Evolutionary conservation across 2,329 filamentous ascomycete genomes (phyloP).

Genomic region (Cladosporium sp.): DNA sequence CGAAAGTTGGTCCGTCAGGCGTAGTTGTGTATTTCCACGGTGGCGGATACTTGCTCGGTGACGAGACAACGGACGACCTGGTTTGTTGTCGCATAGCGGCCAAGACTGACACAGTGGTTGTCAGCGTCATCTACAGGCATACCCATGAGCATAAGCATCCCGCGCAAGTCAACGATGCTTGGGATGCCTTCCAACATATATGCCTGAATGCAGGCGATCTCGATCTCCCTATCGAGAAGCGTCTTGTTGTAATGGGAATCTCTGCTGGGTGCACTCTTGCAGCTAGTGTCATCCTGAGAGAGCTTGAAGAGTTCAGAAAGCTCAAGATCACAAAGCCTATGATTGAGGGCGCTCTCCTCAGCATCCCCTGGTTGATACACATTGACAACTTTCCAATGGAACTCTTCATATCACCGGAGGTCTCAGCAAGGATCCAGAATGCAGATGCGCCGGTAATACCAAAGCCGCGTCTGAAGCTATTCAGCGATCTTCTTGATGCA

Average conservation of each 20-base stretch:
- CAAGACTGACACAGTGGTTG: not conserved
- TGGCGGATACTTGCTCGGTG: not conserved
- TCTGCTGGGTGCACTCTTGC: not conserved
- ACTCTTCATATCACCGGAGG: not conserved
- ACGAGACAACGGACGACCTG: not conserved
- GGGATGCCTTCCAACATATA: not conserved
- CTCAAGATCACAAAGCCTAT: not conserved
- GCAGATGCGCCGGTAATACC: not conserved
- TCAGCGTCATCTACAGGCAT: not conserved
- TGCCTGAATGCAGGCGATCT: not conserved
- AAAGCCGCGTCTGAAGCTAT: not conserved
- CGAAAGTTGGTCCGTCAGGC: not conserved
- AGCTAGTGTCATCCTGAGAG: not conserved
- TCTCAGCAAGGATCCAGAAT: not conserved
- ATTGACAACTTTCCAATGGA: not conserved
- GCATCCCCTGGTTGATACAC: not conserved
- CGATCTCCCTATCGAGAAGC: not conserved
- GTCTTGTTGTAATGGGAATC: not conserved
- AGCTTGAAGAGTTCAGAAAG: not conserved
- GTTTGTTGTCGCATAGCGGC: not conserved
- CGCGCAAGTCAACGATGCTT: not conserved
- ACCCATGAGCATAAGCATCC: not conserved
- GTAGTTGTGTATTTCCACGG: not conserved
- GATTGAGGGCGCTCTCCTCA: not conserved
- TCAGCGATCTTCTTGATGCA: not conserved